Percentiles rank a stretch among this genome's conserved stretches.
phyloP scores from a whole-genome alignment of 805 yeast genomes.

The Myxozyma lipomycoides region DNA sequence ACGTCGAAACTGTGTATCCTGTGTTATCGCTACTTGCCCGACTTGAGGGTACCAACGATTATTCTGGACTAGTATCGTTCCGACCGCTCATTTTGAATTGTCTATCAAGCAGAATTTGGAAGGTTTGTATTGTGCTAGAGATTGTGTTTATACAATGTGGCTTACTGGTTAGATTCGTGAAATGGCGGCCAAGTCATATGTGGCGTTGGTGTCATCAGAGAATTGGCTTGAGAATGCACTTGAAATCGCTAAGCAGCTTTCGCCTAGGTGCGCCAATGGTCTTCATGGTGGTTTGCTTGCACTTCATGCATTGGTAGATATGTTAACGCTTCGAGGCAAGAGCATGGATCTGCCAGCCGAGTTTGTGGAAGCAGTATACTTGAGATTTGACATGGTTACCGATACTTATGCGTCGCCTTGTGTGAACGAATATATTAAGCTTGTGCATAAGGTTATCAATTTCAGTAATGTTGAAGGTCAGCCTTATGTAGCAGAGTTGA shows the following conservation, averaged over 20 bases:
- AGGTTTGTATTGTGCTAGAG: slow-evolving; percentile 34
- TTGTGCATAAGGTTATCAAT: not conserved
- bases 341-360: not conserved
- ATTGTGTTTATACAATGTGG: not conserved
- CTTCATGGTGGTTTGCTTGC: slow-evolving; percentile 62
- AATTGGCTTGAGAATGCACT: slow-evolving; percentile 36
- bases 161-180: slow-evolving; percentile 52
- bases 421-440: not conserved
- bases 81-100: slow-evolving; percentile 46
- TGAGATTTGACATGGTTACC: slow-evolving; percentile 10
- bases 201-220: slow-evolving; percentile 44
- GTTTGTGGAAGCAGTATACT: not conserved
- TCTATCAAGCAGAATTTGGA: slow-evolving; percentile 63
- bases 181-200: slow-evolving; percentile 70
- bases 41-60: slow-evolving; percentile 57
- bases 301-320: slow-evolving; percentile 31
- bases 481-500: not conserved
- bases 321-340: not conserved
- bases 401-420: slow-evolving; percentile 6
- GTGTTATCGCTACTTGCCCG: slow-evolving; percentile 68
- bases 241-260: slow-evolving; percentile 31
- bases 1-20: slow-evolving; percentile 66
- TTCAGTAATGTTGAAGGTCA: not conserved
- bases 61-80: slow-evolving; percentile 52
- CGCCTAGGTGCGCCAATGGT: slow-evolving; percentile 41